Evolutionary conservation across 1,284 basidiomycete species (phyloP).

Genomic region (Cryptococcus wingfieldii): DNA sequence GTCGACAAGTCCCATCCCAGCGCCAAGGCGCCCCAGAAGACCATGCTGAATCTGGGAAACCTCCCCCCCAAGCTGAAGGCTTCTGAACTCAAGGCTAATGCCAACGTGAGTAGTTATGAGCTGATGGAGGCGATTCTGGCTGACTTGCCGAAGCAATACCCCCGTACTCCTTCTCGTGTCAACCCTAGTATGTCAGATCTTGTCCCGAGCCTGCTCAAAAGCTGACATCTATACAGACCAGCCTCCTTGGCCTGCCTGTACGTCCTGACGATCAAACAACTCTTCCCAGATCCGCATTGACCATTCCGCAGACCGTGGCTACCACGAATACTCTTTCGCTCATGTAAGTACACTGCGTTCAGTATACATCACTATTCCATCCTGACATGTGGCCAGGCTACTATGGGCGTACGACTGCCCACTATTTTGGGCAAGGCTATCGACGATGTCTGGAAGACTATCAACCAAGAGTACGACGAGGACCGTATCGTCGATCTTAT

Average conservation of each 20-base stretch:
- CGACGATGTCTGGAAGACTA: conserved; percentile 82
- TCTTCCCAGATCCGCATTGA: conserved; percentile 2
- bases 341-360: conserved; percentile 51
- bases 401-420: conserved; percentile 88
- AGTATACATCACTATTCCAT: neutral
- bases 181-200: conserved; percentile 42
- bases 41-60: conserved; percentile 42
- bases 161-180: conserved; percentile 52
- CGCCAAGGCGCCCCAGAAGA: conserved; percentile 40
- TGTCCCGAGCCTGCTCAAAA: neutral
- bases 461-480: conserved; percentile 80
- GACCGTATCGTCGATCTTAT: conserved; percentile 82
- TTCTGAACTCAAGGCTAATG: conserved; percentile 36
- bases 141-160: conserved; percentile 39
- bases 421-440: conserved; percentile 96
- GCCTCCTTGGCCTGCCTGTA: conserved; percentile 88
- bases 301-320: conserved; percentile 62
- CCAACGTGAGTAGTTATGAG: conserved; percentile 27
- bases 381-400: conserved; percentile 52
- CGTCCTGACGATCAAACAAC: conserved; percentile 1
- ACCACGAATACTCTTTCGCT: conserved; percentile 93
- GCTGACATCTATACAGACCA: conserved; percentile 56
- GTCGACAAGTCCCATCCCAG: conserved; percentile 30
- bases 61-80: conserved; percentile 48
- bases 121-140: neutral